Evolutionary conservation across 176 grass and related monocot genomes (phyloP).

Genomic region (Triticum aestivum): IWGSC_CS_RefSeq_v2.1 NC_057805.1:394095353-394095852

Average conservation of each 20-base stretch:
- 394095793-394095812: not conserved
- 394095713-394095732: not conserved
- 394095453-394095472: slow-evolving; percentile 91
- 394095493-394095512: slow-evolving; percentile 64
- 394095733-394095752: not conserved
- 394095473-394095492: slow-evolving; percentile 74
- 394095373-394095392: slow-evolving; percentile 83
- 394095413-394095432: slow-evolving; percentile 73
- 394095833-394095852: not conserved
- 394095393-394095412: slow-evolving; percentile 79
- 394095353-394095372: slow-evolving; percentile 88
- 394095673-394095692: not conserved
- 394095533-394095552: slow-evolving; percentile 58
- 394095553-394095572: slow-evolving; percentile 64
- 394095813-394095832: not conserved
- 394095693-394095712: not conserved
- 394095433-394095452: slow-evolving; percentile 72
- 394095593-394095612: slow-evolving; percentile 77
- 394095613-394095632: slow-evolving; percentile 57
- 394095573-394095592: slow-evolving; percentile 85
- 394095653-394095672: not conserved
- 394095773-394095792: not conserved
- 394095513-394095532: slow-evolving; percentile 55
- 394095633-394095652: not conserved
- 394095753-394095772: not conserved